These are phyloP conservation scores for Larix kaempferi DNA, from an alignment of 75 land plant genomes.

Conservation along the genomic window DNA sequence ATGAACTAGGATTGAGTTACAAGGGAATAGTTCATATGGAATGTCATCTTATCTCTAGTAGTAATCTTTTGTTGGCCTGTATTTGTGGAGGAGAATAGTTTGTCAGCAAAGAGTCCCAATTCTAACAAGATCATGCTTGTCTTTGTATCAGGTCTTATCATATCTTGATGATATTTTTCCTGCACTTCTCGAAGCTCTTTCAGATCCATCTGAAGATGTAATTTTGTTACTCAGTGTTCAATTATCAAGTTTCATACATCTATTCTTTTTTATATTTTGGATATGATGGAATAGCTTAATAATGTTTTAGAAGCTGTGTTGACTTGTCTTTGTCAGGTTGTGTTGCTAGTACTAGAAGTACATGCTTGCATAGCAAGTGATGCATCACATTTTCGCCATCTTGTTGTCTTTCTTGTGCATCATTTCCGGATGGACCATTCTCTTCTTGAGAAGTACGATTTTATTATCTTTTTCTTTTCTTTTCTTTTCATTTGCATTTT, in stretches of 20 bases:
- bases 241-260: neutral
- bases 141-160: conserved; percentile 65
- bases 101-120: neutral
- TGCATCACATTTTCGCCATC: conserved; percentile 65
- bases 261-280: conserved; percentile 7
- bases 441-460: conserved; percentile 83
- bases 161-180: conserved; percentile 78
- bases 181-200: conserved; percentile 67
- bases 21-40: neutral
- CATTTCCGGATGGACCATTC: conserved; percentile 67
- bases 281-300: neutral
- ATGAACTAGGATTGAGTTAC: neutral
- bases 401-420: conserved; percentile 74
- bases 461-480: neutral
- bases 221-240: neutral
- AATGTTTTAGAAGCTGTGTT: conserved; percentile 3
- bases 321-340: conserved; percentile 55
- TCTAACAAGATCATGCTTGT: conserved; percentile 3
- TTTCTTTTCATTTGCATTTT: conserved; percentile 2
- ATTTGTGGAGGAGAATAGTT: no score
- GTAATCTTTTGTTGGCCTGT: no score
- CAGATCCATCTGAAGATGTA: conserved; percentile 97
- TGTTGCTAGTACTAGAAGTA: conserved; percentile 86
- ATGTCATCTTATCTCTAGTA: neutral
- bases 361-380: conserved; percentile 97